A percentile compares a stretch with the other conserved stretches of the same genome.
phyloP scores from a whole-genome alignment of 129 eudicot species.

The Flaveria robusta region DNA sequence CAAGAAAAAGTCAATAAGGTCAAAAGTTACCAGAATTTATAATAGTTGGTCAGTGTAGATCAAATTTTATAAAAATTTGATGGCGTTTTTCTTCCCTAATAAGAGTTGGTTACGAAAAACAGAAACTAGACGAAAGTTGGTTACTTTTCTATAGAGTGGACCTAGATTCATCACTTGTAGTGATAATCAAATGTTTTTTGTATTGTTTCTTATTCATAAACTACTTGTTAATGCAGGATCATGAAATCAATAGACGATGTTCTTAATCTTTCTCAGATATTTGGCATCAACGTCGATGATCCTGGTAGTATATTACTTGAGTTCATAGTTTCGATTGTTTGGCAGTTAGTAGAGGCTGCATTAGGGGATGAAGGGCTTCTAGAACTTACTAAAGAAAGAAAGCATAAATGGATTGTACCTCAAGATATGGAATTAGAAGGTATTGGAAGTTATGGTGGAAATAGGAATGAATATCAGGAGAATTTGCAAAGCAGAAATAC shows the following conservation, averaged over 20 bases:
- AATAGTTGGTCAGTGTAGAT: neutral
- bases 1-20: neutral
- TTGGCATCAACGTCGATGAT: constrained; percentile 54
- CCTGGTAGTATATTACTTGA: constrained; percentile 63
- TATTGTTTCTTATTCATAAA: constrained; percentile 16
- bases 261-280: constrained; percentile 65
- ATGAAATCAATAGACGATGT: constrained; percentile 56
- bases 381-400: constrained; percentile 57
- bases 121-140: no score
- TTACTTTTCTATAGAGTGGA: neutral
- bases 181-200: neutral
- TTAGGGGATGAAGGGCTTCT: constrained; percentile 84
- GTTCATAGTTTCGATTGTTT: constrained; percentile 60
- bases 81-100: neutral
- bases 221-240: constrained; percentile 59
- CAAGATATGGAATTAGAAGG: constrained; percentile 77
- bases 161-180: neutral
- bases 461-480: constrained; percentile 51
- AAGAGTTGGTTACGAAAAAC: no score
- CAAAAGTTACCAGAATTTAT: neutral
- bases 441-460: constrained; percentile 41
- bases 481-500: constrained; percentile 58
- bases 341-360: constrained; percentile 89
- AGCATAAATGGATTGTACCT: constrained; percentile 52
- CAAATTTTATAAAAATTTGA: neutral